These are phyloP conservation scores for Epithemia pelagica DNA, from an alignment of 108 stramenopile species.

Conservation along the genomic window DNA sequence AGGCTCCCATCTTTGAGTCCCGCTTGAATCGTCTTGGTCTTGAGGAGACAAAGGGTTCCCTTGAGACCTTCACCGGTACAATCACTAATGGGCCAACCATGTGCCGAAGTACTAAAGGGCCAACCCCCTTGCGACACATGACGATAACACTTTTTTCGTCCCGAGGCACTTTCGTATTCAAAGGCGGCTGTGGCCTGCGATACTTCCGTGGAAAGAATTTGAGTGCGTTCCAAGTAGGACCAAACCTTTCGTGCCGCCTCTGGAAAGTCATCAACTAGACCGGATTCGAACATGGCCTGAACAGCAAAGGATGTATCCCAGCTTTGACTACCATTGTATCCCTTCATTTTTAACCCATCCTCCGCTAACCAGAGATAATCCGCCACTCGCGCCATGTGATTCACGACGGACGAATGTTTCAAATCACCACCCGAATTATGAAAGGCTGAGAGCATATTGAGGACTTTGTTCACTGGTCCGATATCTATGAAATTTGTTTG, in stretches of 20 bases:
- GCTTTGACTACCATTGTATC: conserved; percentile 96
- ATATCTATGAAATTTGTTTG: conserved; percentile 96
- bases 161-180: conserved; percentile 61
- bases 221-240: conserved; percentile 75
- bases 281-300: conserved; percentile 86
- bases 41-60: conserved; percentile 64
- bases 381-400: conserved; percentile 82
- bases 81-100: conserved; percentile 99
- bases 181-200: conserved; percentile 71
- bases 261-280: conserved; percentile 73
- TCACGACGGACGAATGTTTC: conserved; percentile 49
- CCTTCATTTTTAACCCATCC: conserved; percentile 99
- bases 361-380: conserved; percentile 99
- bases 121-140: conserved; percentile 96
- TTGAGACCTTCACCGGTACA: conserved; percentile 98
- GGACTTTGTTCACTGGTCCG: conserved; percentile 97
- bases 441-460: conserved; percentile 87
- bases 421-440: conserved; percentile 51
- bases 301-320: conserved; percentile 98
- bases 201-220: conserved; percentile 77
- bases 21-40: conserved; percentile 42
- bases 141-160: conserved; percentile 82
- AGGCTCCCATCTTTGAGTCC: conserved; percentile 39
- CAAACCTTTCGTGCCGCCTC: conserved; percentile 58
- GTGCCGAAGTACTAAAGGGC: conserved; percentile 96